Evolutionary conservation across 2,329 filamentous ascomycete species (phyloP), one percentile per base, ranked within the genome.

Genomic region (Hypoxylon sp.): DNA sequence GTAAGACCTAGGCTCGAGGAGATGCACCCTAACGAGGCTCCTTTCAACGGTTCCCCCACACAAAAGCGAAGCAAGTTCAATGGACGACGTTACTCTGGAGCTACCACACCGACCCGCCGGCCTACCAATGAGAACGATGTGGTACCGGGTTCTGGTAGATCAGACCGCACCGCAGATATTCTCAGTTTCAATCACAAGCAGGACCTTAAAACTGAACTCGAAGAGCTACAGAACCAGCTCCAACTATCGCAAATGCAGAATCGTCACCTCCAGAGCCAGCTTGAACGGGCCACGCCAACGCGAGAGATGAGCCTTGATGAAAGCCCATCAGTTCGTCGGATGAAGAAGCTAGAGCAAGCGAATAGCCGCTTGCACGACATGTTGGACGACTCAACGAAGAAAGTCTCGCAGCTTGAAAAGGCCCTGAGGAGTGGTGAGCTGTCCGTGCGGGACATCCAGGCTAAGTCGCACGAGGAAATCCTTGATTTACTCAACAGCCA

Each of bases 181-280:
- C 83, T 94, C 45, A 91, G 90, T 72, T 93, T 93, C 80, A 95
- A 96, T 81, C 93, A 91, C 75, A 90, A 91, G 41, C 95, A 97
- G 90, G 95, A 98, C 77, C 84, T 97, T 65, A 96, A 94, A 75
- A 88, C 93, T 2, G 94, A 98, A 75, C 85, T 98, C 11, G 95
- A 98, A 78, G 90, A 97, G 79, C 86, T 97, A 25, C 95, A 98
- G 78, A 98, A 97, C 77, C 93, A 97, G 78, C 87, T 98, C 56
- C 95, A 98, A 76, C 89, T 98, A 78, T 90, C 92, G 3, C 92
- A 98, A 79, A 97, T 98, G 93, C 93, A 97, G 74, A 98, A 97
- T 80, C 90, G 92, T 34, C 94, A 98, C 75, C 87, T 98, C 5
- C 93, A 97, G 77, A 94, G 89, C 76, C 94, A 98, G 77, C 83